Base-by-base conservation (phyloP, 441 rosid genomes). In the Erysimum cheiri region DNA sequence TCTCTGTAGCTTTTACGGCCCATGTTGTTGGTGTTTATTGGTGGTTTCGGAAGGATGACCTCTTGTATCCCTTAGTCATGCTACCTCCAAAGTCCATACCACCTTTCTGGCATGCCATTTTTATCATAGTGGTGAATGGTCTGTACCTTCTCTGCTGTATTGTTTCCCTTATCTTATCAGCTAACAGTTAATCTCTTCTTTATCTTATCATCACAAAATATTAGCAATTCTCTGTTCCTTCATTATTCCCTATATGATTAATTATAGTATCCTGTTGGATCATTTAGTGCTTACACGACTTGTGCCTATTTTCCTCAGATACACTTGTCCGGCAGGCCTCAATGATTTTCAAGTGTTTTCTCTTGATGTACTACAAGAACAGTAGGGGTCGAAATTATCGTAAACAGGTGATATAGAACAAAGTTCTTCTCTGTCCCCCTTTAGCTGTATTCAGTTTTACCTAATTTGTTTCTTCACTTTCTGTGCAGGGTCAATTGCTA, bases 61-160 rank as follows among this genome's bases (percentile, higher is more conserved):
- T 84, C 53, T 67, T 85, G 72, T 81, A 78, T 67, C 88, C 88
- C 44, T 71, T 87, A 40, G 53, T 85, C 53, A 80, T 87, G 87
- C 78, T 85, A 71, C 92, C 92, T 73, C 88, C 92, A 49, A 82
- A 79, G 70, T 68, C 80, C 64, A 77, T 84, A 47, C 90, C 87
- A 64, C 90, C 85, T 58, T 87, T 85, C 71, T 85, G 92, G 92
- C 92, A 85, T 62, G 88, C 90, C 56, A 63, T 87, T 58, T 85
- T 87, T 59, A 77, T 85, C 70, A 81, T 87, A 57, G 64, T 84
- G 55, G 83, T 85, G 13, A 87, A 87, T 64, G 92, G 90, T 87
- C 72, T 64, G 83, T 73, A 28, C 60, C 59, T 44, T 64, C 54
- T 48, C 36, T 48, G n/a, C 31, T 64, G 1, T 61, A 11, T 46